These are phyloP conservation scores for Xanthoparmelia taractica DNA, from an alignment of 495 filamentous ascomycete genomes.

Conservation along the genomic window DNA sequence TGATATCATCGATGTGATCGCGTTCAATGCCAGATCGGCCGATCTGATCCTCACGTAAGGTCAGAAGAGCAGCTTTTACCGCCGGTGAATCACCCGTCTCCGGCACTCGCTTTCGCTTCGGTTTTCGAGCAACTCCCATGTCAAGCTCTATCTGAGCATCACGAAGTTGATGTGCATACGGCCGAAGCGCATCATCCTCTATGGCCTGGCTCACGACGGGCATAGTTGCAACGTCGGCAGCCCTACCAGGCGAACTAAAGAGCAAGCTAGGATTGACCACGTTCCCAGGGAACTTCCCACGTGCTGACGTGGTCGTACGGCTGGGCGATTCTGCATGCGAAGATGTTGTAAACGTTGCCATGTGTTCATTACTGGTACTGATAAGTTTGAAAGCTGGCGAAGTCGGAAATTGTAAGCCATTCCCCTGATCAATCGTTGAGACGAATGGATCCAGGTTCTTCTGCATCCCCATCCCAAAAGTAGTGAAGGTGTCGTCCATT, in stretches of 20 bases:
- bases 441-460: slow-evolving; percentile 20
- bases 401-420: slow-evolving; percentile 9
- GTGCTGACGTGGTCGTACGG: slow-evolving; percentile 7
- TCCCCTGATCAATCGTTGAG: slow-evolving; percentile 6
- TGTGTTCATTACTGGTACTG: slow-evolving; percentile 3
- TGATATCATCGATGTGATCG: slow-evolving; percentile 45
- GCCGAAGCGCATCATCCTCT: slow-evolving; percentile 37
- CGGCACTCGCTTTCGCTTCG: slow-evolving; percentile 23
- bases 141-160: slow-evolving; percentile 48
- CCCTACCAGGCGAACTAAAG: slow-evolving; percentile 45
- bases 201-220: slow-evolving; percentile 31
- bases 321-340: slow-evolving; percentile 2
- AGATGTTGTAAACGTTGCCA: slow-evolving; percentile 1
- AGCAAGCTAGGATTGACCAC: slow-evolving; percentile 48
- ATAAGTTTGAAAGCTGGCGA: slow-evolving; percentile 18
- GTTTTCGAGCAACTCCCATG: slow-evolving; percentile 35
- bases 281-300: slow-evolving; percentile 15
- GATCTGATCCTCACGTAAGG: slow-evolving; percentile 26
- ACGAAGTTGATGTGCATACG: slow-evolving; percentile 52
- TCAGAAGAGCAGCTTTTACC: slow-evolving; percentile 34
- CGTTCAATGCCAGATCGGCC: slow-evolving; percentile 51
- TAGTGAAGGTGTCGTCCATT: slow-evolving; percentile 22
- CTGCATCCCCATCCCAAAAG: slow-evolving; percentile 22
- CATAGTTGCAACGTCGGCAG: slow-evolving; percentile 38
- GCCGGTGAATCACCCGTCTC: slow-evolving; percentile 29